A percentile compares a stretch with the other conserved stretches of the same genome.
phyloP scores from a whole-genome alignment of 2,329 filamentous ascomycete genomes.

The Parascedosporium putredinis region DNA sequence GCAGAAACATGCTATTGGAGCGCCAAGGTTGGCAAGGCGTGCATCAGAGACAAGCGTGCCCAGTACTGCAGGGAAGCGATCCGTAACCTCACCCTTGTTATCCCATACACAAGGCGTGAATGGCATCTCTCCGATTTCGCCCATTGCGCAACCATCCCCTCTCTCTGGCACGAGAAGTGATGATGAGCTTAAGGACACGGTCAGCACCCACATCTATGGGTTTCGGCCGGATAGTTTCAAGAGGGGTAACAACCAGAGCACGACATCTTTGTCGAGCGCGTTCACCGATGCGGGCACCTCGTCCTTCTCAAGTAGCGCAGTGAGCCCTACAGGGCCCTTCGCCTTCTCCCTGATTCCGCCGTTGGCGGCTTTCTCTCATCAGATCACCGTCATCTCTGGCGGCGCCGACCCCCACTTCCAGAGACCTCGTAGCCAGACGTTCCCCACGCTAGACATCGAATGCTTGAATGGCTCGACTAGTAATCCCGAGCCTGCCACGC shows the following conservation, averaged over 20 bases:
- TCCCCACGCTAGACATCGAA: slow-evolving; percentile 61
- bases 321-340: slow-evolving; percentile 67
- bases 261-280: slow-evolving; percentile 56
- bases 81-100: slow-evolving; percentile 31
- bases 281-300: slow-evolving; percentile 47
- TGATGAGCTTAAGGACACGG: slow-evolving; percentile 53
- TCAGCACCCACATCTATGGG: neutral
- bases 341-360: slow-evolving; percentile 66
- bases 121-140: slow-evolving; percentile 63
- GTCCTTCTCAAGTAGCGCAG: slow-evolving; percentile 55
- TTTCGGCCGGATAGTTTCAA: slow-evolving; percentile 1
- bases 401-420: slow-evolving; percentile 44
- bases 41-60: slow-evolving; percentile 62
- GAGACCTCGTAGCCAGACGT: slow-evolving; percentile 75
- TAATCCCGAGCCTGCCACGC: slow-evolving; percentile 11
- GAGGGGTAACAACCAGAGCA: slow-evolving; percentile 51
- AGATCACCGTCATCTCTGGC: slow-evolving; percentile 20
- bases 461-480: slow-evolving; percentile 32
- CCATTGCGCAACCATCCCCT: slow-evolving; percentile 54
- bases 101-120: slow-evolving; percentile 33
- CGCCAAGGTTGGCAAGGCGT: slow-evolving; percentile 39
- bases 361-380: slow-evolving; percentile 49
- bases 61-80: slow-evolving; percentile 36
- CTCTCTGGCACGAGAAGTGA: slow-evolving; percentile 60
- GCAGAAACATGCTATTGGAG: slow-evolving; percentile 60